Base-by-base conservation (phyloP, 495 filamentous ascomycete genomes). In the Aeminium ludgeri region DNA sequence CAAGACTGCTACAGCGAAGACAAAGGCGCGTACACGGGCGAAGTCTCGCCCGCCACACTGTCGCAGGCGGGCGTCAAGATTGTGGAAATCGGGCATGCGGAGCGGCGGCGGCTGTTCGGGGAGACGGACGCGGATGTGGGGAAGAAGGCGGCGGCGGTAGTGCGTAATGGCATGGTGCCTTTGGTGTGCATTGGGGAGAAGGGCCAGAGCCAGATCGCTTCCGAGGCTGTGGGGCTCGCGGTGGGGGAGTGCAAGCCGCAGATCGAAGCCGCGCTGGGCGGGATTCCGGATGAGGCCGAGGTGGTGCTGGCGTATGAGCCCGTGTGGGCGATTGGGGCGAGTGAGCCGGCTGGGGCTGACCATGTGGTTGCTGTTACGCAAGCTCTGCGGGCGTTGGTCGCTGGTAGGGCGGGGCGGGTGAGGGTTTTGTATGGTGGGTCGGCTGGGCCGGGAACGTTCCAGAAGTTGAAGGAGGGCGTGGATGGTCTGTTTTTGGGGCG, bases 241-340 rank as follows among this genome's bases (percentile, higher is more conserved):
- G 66, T 78, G 1, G 42, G 62, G 3, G 80, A 86, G 56, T 82
- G 79, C 42, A 60, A 61, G 23, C 55, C 60, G 13, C 79, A 86
- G 45, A 65, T 89, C 11, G 62, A 63, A 16, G 62, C 69, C 2
- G 72, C 80, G 6, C 51, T 89, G 13, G 59, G 59, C 11, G 69
- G 64, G 0, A 59, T 86, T 17, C 66, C 70, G 0, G 58, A 53
- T 2, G 63, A 73, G 8, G 68, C 68, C 1, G 72, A 84, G n/a
- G 69, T 87, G 15, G 73, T 86, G 11, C 66, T 89, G 30, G 84
- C 82, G 2, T 92, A 92, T 55, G 84, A 92, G 63, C 83, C 83
- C 10, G 80, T 87, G 1, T 91, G 83, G 83, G 83, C 82, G 0
- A 91, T 91, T 59, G 83, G 83, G 2, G 69, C 80, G 20, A 60